Base-by-base conservation (phyloP, 768 basidiomycete genomes). In the Tricholomella constricta region DNA sequence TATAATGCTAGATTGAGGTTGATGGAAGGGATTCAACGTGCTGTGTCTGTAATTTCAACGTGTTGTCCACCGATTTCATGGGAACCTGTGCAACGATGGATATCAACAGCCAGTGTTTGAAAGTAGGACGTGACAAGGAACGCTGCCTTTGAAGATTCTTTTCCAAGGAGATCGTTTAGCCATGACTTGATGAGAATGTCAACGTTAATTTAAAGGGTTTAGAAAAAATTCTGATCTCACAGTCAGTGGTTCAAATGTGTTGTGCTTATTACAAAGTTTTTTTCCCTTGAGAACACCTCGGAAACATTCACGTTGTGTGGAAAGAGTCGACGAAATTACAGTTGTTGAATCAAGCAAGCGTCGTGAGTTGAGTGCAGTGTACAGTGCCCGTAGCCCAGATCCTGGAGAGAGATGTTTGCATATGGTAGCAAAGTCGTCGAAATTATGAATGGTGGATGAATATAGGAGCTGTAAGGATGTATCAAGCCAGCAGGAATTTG, bases 381-480 rank as follows among this genome's bases (percentile, higher is more conserved):
- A 38, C 2, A 49, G 17, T 29, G 48, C 48, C 25, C 27, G 14
- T 20, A 49, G 15, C 2, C 26, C 26, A 25, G 48, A 38, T 6
- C 4, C 7, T 1, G 9, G 6, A 25, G 48, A 23, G 10, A 49
- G 48, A 12, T 40, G 14, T 23, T 27, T 38, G 37, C 22, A 37
- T 17, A 34, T 14, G 17, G 1, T 43, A 12, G 48, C 22, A 29
- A 55, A 50, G 1, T 44, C 42, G 4, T 29, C 27, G 19, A 50
- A 50, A 6, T 48, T n/a, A 1, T n/a, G 19, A 0, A 14, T 19
- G 2, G 44, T 15, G 1, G 40, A 23, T 14, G 19, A n/a, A n/a
- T 48, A 54, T 4, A 55, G 31, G 2, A 55, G 42, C 25, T 49
- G 48, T 8, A 55, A 43, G 1, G 42, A 55, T 3, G 48, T 45